Evolutionary conservation across 805 yeast species (phyloP).

Genomic region (Kodamaea kakaduensis): DNA sequence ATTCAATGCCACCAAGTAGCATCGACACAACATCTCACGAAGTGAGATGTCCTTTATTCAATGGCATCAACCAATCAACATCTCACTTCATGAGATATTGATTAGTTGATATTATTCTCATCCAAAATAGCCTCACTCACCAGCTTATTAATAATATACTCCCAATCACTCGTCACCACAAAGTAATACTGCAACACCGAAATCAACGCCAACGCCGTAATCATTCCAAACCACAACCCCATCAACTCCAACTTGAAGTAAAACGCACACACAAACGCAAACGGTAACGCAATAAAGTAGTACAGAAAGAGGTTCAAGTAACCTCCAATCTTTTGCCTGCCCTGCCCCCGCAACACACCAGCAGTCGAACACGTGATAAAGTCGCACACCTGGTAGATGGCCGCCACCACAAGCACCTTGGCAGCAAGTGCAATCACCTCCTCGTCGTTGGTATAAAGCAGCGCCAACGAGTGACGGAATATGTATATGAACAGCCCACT

Average conservation of each 20-base stretch:
- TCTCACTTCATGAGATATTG: no score
- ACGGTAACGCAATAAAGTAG: constrained; percentile 48
- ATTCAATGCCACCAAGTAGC: no score
- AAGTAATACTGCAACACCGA: constrained; percentile 39
- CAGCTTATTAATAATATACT: constrained; percentile 35
- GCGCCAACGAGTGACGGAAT: constrained; percentile 36
- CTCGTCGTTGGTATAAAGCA: constrained; percentile 39
- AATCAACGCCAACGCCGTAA: constrained; percentile 39
- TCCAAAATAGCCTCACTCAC: constrained; percentile 42
- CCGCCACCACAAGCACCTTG: constrained; percentile 42
- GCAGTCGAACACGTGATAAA: constrained; percentile 46
- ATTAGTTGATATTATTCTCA: constrained; percentile 21
- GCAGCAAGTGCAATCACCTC: constrained; percentile 35
- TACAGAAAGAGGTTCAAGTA: constrained; percentile 45
- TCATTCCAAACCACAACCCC: constrained; percentile 50
- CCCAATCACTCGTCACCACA: constrained; percentile 43
- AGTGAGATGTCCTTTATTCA: no score
- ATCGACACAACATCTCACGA: background rate
- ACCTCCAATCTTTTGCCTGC: constrained; percentile 55
- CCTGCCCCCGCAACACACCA: constrained; percentile 57
- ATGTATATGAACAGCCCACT: constrained; percentile 36
- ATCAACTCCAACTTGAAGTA: constrained; percentile 33
- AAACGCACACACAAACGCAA: constrained; percentile 44
- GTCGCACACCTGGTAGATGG: constrained; percentile 51
- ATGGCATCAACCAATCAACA: no score